Evolutionary conservation across 1,139 yeast species (phyloP), one percentile per base, ranked within the genome.

Genomic region (Saccharomyces pastorianus): DNA sequence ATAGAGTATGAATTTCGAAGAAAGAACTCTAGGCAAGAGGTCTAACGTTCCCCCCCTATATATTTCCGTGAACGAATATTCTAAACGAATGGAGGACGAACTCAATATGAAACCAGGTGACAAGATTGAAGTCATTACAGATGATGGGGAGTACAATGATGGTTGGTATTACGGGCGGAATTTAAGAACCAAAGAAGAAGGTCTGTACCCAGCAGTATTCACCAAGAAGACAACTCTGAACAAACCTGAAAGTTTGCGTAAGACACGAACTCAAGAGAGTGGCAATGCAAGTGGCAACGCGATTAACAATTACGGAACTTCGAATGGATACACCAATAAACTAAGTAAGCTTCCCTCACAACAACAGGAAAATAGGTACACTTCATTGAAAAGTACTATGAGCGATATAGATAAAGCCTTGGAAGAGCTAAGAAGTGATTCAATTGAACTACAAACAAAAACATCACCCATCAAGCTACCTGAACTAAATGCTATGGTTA

Each of bases 121-220:
- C 64, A 84, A 82, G 59, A 79, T 95, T 54, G 95, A 89, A 68
- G 90, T 93, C 14, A 79, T 95, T 28, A 89, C 95, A 48, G 96
- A 90, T 69, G 99, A 93, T 71, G 81, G 84, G 58, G 97, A 88
- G 64, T 93, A 87, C 70, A 87, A 88, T 61, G 99, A 93, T 69
- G 98, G 98, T n/a, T 93, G 99, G 99, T 93, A 85, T 65, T 80
- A 80, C 85, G 96, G 98, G 8, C 84, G 84, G 58, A 90, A 91
- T 62, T 69, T 88, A 53, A 67, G 79, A 50, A 83, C 91, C 0
- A 80, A 80, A 51, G 79, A 81, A 56, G 90, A 88, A 9, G 99
- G 99, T 0, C 74, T 93, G 49, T 93, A 89, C 66, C 99, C 99
- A 9, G 87, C 85, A 64, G 81, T 89, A 11, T 93, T 91, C 67